A percentile compares a stretch with the other conserved stretches of the same genome.
Evolutionary conservation across 148 eudicot species (phyloP).

Genomic region (Dianthus caryophyllus): DNA sequence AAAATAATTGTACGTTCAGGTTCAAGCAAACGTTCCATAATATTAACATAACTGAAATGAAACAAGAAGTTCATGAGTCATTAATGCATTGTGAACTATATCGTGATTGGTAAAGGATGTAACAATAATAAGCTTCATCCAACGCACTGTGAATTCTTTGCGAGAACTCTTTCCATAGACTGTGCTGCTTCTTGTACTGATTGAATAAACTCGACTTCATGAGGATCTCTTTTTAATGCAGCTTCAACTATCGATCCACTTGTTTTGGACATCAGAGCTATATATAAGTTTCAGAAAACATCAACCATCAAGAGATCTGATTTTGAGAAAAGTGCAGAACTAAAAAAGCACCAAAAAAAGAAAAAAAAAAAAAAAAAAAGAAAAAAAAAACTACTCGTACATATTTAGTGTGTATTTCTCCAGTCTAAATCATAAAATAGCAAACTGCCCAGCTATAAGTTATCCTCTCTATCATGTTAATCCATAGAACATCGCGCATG

Average conservation of each 20-base stretch:
- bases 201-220: slow-evolving; percentile 92
- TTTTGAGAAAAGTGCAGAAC: neutral
- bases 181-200: slow-evolving; percentile 85
- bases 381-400: neutral
- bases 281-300: slow-evolving; percentile 25
- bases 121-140: slow-evolving; percentile 1
- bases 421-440: neutral
- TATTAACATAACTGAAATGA: slow-evolving; percentile 70
- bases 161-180: slow-evolving; percentile 89
- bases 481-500: neutral
- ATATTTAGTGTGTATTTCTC: neutral
- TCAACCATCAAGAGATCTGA: too few species aligned
- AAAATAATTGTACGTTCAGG: slow-evolving; percentile 88
- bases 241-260: slow-evolving; percentile 98
- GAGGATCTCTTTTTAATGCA: slow-evolving; percentile 91
- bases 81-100: neutral
- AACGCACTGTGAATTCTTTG: slow-evolving; percentile 84
- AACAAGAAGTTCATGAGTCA: slow-evolving; percentile 19
- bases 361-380: neutral
- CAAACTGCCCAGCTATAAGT: neutral
- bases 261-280: slow-evolving; percentile 96
- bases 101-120: neutral
- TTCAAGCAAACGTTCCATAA: slow-evolving; percentile 93
- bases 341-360: neutral
- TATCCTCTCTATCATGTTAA: neutral